A percentile compares a stretch with the other conserved stretches of the same genome.
phyloP scores from a whole-genome alignment of 768 basidiomycete species.

The Naganishia antarctica region DNA sequence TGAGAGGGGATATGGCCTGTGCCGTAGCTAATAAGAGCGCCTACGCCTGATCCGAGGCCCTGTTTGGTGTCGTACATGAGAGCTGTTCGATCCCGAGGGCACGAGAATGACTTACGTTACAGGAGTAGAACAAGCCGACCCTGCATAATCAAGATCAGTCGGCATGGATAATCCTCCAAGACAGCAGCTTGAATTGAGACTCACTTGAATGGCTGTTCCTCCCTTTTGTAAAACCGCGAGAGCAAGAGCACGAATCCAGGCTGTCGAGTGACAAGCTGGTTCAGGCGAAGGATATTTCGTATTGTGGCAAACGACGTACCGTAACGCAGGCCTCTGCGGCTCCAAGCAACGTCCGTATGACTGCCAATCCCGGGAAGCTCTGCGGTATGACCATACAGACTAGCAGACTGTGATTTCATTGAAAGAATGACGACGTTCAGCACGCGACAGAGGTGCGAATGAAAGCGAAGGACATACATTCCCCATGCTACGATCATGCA shows the following conservation, averaged over 20 bases:
- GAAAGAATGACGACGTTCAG: not conserved
- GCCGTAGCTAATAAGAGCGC: slow-evolving; percentile 38
- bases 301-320: not conserved
- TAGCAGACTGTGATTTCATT: slow-evolving; percentile 26
- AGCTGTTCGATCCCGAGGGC: too few relatives aligned
- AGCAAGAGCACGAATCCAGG: slow-evolving; percentile 39
- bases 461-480: not conserved
- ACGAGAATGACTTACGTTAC: slow-evolving; percentile 23
- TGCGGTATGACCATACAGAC: slow-evolving; percentile 33
- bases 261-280: not conserved
- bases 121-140: slow-evolving; percentile 37
- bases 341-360: slow-evolving; percentile 30
- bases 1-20: slow-evolving; percentile 33
- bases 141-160: too few relatives aligned
- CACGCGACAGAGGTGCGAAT: too few relatives aligned
- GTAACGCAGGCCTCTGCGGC: slow-evolving; percentile 36
- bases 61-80: too few relatives aligned
- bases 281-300: not conserved
- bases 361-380: slow-evolving; percentile 31
- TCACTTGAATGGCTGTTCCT: slow-evolving; percentile 36
- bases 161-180: too few relatives aligned
- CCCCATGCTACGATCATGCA: slow-evolving; percentile 37
- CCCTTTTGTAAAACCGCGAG: slow-evolving; percentile 35
- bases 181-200: too few relatives aligned
- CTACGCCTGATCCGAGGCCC: slow-evolving; percentile 33